Percentiles rank a stretch among this genome's conserved stretches.
Conservation (phyloP, 2,329 filamentous ascomycete genomes). For the Cladosporium phlei region DNA sequence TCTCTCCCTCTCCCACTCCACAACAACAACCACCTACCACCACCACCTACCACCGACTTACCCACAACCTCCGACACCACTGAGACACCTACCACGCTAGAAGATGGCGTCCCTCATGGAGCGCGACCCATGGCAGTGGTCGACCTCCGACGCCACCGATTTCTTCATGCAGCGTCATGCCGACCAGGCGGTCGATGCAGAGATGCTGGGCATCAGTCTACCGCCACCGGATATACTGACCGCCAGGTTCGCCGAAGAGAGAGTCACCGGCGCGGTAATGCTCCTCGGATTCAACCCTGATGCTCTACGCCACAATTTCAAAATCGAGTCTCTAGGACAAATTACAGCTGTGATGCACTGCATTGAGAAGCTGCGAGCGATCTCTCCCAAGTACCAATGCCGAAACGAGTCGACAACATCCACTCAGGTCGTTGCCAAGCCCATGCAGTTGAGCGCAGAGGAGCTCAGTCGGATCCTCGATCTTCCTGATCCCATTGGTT, state of each 20-base stretch:
- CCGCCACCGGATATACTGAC: slow-evolving; percentile 54
- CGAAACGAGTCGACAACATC: background rate
- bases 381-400: slow-evolving; percentile 39
- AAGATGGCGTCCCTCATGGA: slow-evolving; percentile 25
- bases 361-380: slow-evolving; percentile 55
- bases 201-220: slow-evolving; percentile 36
- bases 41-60: background rate
- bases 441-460: background rate
- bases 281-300: slow-evolving; percentile 52
- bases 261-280: slow-evolving; percentile 62
- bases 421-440: too few relatives aligned
- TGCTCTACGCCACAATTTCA: slow-evolving; percentile 52
- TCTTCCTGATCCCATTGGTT: background rate
- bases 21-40: background rate
- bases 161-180: slow-evolving; percentile 54
- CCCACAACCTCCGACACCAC: background rate
- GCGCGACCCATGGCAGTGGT: slow-evolving; percentile 71
- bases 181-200: slow-evolving; percentile 14
- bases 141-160: slow-evolving; percentile 59
- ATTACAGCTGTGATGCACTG: slow-evolving; percentile 54
- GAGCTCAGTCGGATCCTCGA: too few relatives aligned
- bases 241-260: slow-evolving; percentile 53
- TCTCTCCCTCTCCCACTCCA: too few relatives aligned
- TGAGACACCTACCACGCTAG: too few relatives aligned
- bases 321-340: slow-evolving; percentile 54